Evolutionary conservation across 106 monocot genomes (phyloP), one percentile per base, ranked within the genome.

Genomic region (Apostasia ramifera): DNA sequence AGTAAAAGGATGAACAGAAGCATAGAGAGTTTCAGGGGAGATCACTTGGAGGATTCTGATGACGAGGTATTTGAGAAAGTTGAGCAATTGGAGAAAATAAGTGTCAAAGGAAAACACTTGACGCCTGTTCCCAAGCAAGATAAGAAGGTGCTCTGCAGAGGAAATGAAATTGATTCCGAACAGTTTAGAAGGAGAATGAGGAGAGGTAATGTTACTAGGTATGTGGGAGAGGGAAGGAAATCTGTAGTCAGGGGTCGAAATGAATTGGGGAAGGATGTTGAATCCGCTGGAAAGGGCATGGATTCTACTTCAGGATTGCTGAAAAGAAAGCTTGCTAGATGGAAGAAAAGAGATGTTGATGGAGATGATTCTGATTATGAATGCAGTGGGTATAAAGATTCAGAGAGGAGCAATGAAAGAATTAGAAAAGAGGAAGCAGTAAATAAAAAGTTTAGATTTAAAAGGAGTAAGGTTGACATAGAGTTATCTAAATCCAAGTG

Each of bases 301-400:
- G 44, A 56, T 67, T 9, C 61, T 55, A 13, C 52, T 67, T 39
- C 5, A n/a, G 51, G 47, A 44, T 5, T 47, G 26, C 61, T 64
- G 12, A 37, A 56, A 71, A 52, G 59, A 47, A 75, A 60, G 53
- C 59, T 52, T 1, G 47, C 44, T 44, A n/a, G 55, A 47, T 45
- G 6, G 41, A 74, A 45, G 57, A 12, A 43, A 66, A 63, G 69
- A 59, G 44, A 39, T 55, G 26, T 66, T 58, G 63, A 47, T 46
- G 26, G 54, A 67, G 59, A 73, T 45, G 63, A 43, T 61, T 68
- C 60, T 52, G 55, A 69, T 70, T 64, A 52, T 11, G 71, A 76
- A 4, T 6, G 12, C 13, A 57, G 66, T 39, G 10, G 43, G 41
- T 26, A 6, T 13, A 11, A 42, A 59, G 52, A 26, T 61, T 37